These are phyloP conservation scores for Lactuca saligna DNA, from an alignment of 129 eudicot genomes.

Conservation along the genomic window DNA sequence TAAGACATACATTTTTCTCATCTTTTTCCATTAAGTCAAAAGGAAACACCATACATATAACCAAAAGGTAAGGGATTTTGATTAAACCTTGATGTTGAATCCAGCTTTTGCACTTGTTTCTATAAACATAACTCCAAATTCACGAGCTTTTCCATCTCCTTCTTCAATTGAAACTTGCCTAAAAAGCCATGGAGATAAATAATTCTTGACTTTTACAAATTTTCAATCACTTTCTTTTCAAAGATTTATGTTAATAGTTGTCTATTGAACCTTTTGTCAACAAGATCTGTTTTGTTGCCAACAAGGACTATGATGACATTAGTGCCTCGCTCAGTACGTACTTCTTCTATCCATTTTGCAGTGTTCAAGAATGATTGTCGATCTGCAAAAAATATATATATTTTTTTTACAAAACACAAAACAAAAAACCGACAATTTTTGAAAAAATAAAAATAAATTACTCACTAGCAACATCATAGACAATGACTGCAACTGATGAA, in stretches of 20 bases:
- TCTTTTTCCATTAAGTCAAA: neutral
- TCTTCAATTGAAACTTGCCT: conserved; percentile 43
- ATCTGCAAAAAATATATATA: conserved; percentile 45
- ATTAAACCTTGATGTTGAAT: conserved; percentile 69
- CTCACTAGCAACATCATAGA: conserved; percentile 91
- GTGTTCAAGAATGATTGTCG: conserved; percentile 91
- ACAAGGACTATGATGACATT: conserved; percentile 93
- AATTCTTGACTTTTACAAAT: no score
- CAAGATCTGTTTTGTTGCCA: conserved; percentile 95
- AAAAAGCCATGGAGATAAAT: no score
- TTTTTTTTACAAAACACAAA: neutral
- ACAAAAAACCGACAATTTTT: no score
- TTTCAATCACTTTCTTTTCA: no score
- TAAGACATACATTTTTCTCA: no score
- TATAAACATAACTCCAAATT: conserved; percentile 66
- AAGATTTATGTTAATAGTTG: no score
- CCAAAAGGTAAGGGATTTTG: conserved; percentile 3
- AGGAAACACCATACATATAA: neutral
- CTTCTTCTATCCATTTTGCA: conserved; percentile 92
- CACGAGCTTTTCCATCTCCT: conserved; percentile 72
- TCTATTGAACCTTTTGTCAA: conserved; percentile 69
- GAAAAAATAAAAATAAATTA: no score
- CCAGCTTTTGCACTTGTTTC: conserved; percentile 97
- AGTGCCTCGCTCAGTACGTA: conserved; percentile 80
- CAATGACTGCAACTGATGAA: conserved; percentile 89